phyloP scores from a whole-genome alignment of 768 basidiomycete species.

The Chalciporus piperatus region DNA sequence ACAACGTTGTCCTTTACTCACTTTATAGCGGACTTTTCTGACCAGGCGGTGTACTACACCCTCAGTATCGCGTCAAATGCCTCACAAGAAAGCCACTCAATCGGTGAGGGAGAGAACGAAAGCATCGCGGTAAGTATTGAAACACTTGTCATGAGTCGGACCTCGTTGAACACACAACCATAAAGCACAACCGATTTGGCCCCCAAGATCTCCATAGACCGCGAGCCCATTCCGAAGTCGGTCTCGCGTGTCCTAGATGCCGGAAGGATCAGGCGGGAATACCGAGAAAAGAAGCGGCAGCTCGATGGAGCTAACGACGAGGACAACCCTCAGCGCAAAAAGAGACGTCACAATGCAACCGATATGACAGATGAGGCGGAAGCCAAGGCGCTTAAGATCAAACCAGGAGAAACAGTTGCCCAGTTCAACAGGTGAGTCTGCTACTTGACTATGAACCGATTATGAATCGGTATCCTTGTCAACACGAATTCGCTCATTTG shows the following conservation, averaged over 20 bases:
- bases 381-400: slow-evolving; percentile 43
- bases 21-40: not conserved
- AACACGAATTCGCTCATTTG: slow-evolving; percentile 4
- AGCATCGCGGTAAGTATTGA: slow-evolving; percentile 39
- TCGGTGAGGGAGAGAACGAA: slow-evolving; percentile 44
- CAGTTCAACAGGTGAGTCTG: slow-evolving; percentile 69
- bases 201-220: slow-evolving; percentile 42
- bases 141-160: not conserved
- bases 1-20: slow-evolving; percentile 15
- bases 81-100: slow-evolving; percentile 63
- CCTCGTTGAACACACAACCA: slow-evolving; percentile 1
- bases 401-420: slow-evolving; percentile 66
- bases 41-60: slow-evolving; percentile 4
- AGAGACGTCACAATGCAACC: slow-evolving; percentile 22
- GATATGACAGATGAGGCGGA: slow-evolving; percentile 13
- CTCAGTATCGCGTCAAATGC: slow-evolving; percentile 44
- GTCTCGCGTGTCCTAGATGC: slow-evolving; percentile 65
- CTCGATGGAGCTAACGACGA: slow-evolving; percentile 30
- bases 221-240: slow-evolving; percentile 70
- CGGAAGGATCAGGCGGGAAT: slow-evolving; percentile 53
- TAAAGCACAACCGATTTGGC: slow-evolving; percentile 50
- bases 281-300: slow-evolving; percentile 45
- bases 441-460: slow-evolving; percentile 4
- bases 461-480: slow-evolving; percentile 10
- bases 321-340: slow-evolving; percentile 28